Evolutionary conservation across 2,329 filamentous ascomycete species (phyloP).

Genomic region (Colletotrichum echinochloae): DNA sequence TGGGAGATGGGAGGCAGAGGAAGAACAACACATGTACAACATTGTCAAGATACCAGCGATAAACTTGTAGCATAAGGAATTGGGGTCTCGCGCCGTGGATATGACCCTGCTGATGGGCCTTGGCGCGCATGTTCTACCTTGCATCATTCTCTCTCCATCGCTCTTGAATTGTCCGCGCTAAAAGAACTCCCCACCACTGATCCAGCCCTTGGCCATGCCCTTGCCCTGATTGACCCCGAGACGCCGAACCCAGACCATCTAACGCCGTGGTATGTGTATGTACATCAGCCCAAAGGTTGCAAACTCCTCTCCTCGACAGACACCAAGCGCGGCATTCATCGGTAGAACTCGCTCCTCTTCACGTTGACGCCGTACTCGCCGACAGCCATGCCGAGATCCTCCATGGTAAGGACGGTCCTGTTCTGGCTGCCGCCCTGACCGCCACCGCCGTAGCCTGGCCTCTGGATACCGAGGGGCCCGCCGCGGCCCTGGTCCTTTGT

Average conservation of each 20-base stretch:
- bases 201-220: conserved; percentile 5
- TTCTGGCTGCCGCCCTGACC: conserved; percentile 91
- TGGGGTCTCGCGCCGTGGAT: conserved; percentile 28
- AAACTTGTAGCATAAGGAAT: conserved; percentile 27
- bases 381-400: conserved; percentile 97
- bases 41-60: conserved; percentile 39
- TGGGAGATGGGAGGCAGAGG: conserved; percentile 17
- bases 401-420: conserved; percentile 96
- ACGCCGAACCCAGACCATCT: conserved; percentile 35
- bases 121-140: conserved; percentile 1
- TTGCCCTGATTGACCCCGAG: conserved; percentile 21
- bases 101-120: conserved; percentile 12
- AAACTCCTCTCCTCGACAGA: not conserved
- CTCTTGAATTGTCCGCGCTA: conserved; percentile 5
- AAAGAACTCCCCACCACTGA: not conserved
- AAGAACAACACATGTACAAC: conserved; percentile 33
- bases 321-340: conserved; percentile 57
- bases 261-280: conserved; percentile 35
- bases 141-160: conserved; percentile 6
- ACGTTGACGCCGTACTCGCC: conserved; percentile 98
- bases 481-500: conserved; percentile 69
- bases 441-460: conserved; percentile 86
- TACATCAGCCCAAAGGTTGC: conserved; percentile 20
- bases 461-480: conserved; percentile 77
- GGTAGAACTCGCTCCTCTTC: conserved; percentile 97